A percentile compares a stretch with the other conserved stretches of the same genome.
These are phyloP conservation scores for Curvularia verruculosa DNA, from an alignment of 2,329 filamentous ascomycete genomes.

Conservation along the genomic window DNA sequence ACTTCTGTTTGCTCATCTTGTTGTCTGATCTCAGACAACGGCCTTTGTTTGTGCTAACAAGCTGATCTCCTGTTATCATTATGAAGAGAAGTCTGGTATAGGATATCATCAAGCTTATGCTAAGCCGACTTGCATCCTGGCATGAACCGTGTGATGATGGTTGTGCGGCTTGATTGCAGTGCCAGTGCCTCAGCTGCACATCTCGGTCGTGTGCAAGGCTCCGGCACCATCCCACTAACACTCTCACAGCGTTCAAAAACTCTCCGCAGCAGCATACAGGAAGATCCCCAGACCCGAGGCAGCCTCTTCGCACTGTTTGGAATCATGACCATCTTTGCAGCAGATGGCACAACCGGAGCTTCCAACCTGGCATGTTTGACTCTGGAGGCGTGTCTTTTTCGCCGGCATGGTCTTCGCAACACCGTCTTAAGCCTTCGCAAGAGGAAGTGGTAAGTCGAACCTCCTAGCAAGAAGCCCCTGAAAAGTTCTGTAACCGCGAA, in stretches of 20 bases:
- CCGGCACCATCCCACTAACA: slow-evolving; percentile 1
- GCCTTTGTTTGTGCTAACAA: neutral
- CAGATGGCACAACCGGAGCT: neutral
- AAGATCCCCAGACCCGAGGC: neutral
- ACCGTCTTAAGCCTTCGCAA: neutral
- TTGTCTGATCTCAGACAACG: neutral
- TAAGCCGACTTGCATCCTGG: neutral
- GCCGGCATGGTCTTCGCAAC: neutral
- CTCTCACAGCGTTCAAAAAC: neutral
- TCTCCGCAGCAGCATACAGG: neutral
- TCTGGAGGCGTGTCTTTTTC: neutral
- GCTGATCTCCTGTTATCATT: neutral
- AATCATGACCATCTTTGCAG: neutral
- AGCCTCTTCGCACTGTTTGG: neutral
- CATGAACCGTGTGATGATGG: no score
- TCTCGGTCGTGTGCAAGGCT: neutral
- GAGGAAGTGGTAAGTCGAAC: neutral
- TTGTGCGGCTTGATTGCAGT: neutral
- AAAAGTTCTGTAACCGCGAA: neutral
- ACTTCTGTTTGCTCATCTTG: neutral
- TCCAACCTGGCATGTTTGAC: neutral
- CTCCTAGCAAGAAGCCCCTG: neutral
- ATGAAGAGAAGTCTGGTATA: neutral
- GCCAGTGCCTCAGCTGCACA: neutral
- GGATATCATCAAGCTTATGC: neutral